Base-by-base conservation (phyloP, 306 rosid species). In the Quercus dentata region DNA sequence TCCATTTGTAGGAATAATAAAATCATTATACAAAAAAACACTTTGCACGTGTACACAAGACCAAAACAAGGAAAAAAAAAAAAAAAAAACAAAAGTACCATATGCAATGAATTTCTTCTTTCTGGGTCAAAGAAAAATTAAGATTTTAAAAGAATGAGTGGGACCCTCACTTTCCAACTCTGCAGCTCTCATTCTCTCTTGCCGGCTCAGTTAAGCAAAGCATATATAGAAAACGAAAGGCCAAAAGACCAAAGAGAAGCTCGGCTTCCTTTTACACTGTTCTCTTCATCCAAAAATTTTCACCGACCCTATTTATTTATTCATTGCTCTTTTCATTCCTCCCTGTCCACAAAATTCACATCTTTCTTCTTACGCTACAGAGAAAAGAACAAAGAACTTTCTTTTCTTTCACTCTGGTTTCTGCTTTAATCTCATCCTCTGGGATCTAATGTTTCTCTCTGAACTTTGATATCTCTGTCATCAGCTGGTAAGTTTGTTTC, bases 221-320 rank as follows among this genome's bases (percentile, higher is more conserved):
- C 8, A 5, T 6, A 38, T 76, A 86, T 83, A 86, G 90, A 68
- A 54, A 76, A 75, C 80, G 21, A n/a, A 31, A n/a, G 38, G 51
- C 51, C 30, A 27, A 63, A 12, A 14, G 19, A 1, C n/a, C 41
- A 14, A 71, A 71, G 58, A 51, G 35, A 78, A 77, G 74, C 64
- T 52, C 57, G 77, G 74, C 80, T 83, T 55, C 28, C 9, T 58
- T 56, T 2, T 15, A 30, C 56, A 25, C 31, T 57, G 15, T 20
- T 21, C 70, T 38, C 21, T 33, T 28, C 11, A 10, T 1, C 59
- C 52, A 10, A 49, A 49, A 49, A 14, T 31, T 23, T 71, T 63
- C 25, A 4, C 12, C 33, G 2, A 2, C 67, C 30, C 83, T 74
- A 23, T 38, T 30, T 55, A 4, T 52, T 69, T 55, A 4, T 52